These are phyloP conservation scores for Wickerhamiella kazuoi DNA, from an alignment of 805 yeast species.

Conservation along the genomic window DNA sequence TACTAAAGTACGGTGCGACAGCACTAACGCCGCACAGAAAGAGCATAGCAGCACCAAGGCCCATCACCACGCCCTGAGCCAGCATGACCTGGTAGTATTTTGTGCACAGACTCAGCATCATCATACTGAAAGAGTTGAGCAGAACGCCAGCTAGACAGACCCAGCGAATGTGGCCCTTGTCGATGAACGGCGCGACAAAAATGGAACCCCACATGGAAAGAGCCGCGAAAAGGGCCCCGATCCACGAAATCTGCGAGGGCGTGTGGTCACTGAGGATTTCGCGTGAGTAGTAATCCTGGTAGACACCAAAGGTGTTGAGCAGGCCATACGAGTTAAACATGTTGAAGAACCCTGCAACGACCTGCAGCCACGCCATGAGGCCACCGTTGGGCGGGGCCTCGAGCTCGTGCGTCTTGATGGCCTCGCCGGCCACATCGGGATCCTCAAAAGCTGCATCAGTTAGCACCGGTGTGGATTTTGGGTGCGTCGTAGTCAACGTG, in stretches of 20 bases:
- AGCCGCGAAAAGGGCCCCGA: conserved; percentile 9
- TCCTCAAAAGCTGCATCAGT: no score
- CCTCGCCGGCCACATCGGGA: no score
- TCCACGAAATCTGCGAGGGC: conserved; percentile 14
- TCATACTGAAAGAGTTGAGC: conserved; percentile 13
- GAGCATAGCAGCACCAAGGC: conserved; percentile 27
- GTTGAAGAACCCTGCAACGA: conserved; percentile 29
- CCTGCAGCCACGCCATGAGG: conserved; percentile 33
- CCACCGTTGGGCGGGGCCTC: conserved; percentile 28
- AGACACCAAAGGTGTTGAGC: conserved; percentile 41
- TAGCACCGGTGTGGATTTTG: no score
- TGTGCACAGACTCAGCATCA: conserved; percentile 22
- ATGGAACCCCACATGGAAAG: conserved; percentile 9
- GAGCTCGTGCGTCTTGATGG: neutral
- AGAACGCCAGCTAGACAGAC: conserved; percentile 15
- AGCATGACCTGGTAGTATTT: conserved; percentile 34
- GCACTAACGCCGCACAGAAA: conserved; percentile 30
- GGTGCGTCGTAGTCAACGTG: no score
- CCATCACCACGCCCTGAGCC: conserved; percentile 33
- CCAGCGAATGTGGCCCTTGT: conserved; percentile 14
- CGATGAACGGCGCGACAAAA: conserved; percentile 19
- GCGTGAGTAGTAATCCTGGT: conserved; percentile 32
- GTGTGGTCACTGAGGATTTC: conserved; percentile 28
- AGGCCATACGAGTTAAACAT: conserved; percentile 39
- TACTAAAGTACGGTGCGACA: conserved; percentile 29